Percentiles rank a stretch among this genome's conserved stretches.
Conservation (phyloP, 176 grass and related monocot species). For the Guadua angustifolia region DNA sequence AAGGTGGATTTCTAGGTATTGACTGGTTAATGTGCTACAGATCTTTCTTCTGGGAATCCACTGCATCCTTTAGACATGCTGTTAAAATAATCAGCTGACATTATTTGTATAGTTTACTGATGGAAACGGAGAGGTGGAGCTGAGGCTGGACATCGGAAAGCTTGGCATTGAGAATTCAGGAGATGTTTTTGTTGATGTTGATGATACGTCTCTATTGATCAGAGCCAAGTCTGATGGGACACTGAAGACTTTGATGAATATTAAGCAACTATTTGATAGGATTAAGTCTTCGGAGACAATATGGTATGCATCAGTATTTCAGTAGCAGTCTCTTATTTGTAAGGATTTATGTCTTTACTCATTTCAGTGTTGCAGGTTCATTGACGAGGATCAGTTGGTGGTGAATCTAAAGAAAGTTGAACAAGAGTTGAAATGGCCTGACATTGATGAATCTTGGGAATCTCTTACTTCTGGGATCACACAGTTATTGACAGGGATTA, state of each 20-base stretch:
- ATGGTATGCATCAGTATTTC: constrained; percentile 51
- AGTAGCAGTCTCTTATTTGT: background rate
- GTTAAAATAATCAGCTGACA: constrained; percentile 22
- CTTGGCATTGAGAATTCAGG: constrained; percentile 63
- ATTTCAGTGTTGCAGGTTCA: constrained; percentile 59
- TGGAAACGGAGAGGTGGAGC: constrained; percentile 64
- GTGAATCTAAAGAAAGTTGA: constrained; percentile 90
- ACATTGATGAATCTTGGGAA: constrained; percentile 90
- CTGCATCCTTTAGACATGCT: background rate
- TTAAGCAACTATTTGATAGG: constrained; percentile 68
- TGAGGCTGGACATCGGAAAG: constrained; percentile 80
- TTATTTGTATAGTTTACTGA: constrained; percentile 66
- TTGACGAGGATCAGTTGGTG: constrained; percentile 89
- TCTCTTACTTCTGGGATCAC: constrained; percentile 75
- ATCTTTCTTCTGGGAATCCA: background rate
- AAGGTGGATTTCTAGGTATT: background rate
- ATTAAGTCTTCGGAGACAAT: constrained; percentile 93
- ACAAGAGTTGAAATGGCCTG: constrained; percentile 83
- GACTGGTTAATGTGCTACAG: background rate
- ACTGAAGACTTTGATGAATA: constrained; percentile 75
- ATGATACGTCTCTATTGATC: constrained; percentile 76
- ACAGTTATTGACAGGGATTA: constrained; percentile 81
- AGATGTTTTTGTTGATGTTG: constrained; percentile 85
- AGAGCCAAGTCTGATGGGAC: constrained; percentile 83
- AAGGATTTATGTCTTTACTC: background rate